Base-by-base conservation (phyloP, 352 stramenopile species). In the Phytophthora aleatoria region DNA sequence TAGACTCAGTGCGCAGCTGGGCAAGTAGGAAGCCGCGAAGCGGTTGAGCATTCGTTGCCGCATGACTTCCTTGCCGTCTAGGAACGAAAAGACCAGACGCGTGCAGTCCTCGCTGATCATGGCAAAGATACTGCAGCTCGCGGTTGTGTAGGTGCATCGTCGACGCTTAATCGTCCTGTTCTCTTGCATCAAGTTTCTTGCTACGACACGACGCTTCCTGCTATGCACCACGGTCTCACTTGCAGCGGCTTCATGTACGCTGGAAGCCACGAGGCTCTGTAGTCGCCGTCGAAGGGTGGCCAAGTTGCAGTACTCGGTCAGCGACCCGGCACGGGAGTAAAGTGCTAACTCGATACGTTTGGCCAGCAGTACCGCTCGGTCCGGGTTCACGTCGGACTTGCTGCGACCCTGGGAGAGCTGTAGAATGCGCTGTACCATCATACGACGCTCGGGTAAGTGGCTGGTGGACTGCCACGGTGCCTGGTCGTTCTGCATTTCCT, bases 311-410 rank as follows among this genome's bases (percentile, higher is more conserved):
- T 92, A 94, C 61, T 94, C 85, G 35, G 71, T 73, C 39, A 90
- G 50, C 3, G 81, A 91, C 0, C 67, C 79, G 6, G 85, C 85
- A 20, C 80, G 78, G 7, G 83, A 85, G 63, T 94, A 94, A 24
- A 94, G 55, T 11, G 79, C 84, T 8, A 94, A 33, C 36, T 94
- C 85, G 48, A 94, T 91, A 48, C 79, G 85, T 50, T 90, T 91
- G 3, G 82, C 84, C 24, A 92, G 67, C 24, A 76, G 30, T 60
- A 76, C 64, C n/a, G 54, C 60, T 31, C 65, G 38, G 10, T 64
- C 27, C 3, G 52, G 33, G 30, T 53, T 58, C 38, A 55, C 50
- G 42, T 61, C 42, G 51, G 36, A 41, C 50, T 63, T 83, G 31
- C 20, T 58, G 50, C 33, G 59, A 41, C 38, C 47, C 45, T 71